A percentile compares a stretch with the other conserved stretches of the same genome.
These are phyloP conservation scores for Solanum paucissectum DNA, from an alignment of 257 asterid genomes.

Conservation along the genomic window DNA sequence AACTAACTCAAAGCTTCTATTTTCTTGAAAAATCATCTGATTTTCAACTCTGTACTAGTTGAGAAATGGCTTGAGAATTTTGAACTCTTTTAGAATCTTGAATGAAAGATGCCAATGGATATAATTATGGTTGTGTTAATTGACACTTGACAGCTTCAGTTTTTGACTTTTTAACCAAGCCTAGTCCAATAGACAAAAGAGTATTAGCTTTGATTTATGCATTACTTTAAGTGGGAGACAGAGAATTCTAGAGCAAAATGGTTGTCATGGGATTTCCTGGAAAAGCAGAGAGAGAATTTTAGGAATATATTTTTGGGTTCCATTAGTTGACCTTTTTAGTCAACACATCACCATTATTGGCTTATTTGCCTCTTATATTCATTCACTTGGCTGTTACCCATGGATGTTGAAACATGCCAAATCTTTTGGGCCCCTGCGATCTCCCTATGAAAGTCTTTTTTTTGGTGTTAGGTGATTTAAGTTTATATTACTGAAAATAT, in stretches of 20 bases:
- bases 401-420: background rate
- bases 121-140: constrained; percentile 1
- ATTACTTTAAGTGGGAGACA: background rate
- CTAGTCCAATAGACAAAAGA: background rate
- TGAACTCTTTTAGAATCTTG: background rate
- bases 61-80: background rate
- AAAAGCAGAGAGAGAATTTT: background rate
- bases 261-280: background rate
- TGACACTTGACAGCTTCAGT: constrained; percentile 19
- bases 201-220: background rate
- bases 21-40: constrained; percentile 8
- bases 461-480: background rate
- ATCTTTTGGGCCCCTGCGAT: background rate
- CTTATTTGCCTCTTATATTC: background rate
- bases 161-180: background rate
- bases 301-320: background rate
- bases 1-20: background rate
- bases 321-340: background rate
- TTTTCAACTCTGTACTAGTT: background rate
- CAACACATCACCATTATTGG: background rate
- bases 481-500: background rate
- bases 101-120: background rate
- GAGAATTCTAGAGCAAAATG: background rate
- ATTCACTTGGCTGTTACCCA: background rate
- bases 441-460: background rate